phyloP scores from a whole-genome alignment of 305 asterid genomes.

The Solanum hybrid region DNA sequence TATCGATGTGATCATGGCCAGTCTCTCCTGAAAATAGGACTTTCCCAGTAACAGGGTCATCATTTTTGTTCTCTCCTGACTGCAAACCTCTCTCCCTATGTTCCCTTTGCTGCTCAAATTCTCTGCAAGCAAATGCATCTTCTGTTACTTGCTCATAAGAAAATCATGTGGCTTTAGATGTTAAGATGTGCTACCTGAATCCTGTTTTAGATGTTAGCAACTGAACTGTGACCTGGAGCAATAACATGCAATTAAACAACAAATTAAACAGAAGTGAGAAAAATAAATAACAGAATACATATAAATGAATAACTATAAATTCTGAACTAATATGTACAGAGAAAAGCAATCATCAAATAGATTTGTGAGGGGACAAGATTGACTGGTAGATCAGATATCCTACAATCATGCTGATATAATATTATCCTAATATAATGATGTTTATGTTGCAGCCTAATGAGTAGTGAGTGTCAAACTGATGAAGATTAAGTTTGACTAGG shows the following conservation, averaged over 20 bases:
- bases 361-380: neutral
- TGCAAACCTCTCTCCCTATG: constrained; percentile 77
- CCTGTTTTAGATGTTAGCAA: constrained; percentile 98
- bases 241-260: constrained; percentile 25
- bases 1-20: constrained; percentile 35
- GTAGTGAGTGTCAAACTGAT: neutral
- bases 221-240: constrained; percentile 81
- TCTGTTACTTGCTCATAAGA: constrained; percentile 1
- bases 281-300: neutral
- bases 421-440: neutral
- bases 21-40: constrained; percentile 34
- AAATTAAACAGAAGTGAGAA: constrained; percentile 6
- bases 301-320: neutral
- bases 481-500: neutral
- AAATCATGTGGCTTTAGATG: constrained; percentile 7
- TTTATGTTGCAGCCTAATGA: neutral
- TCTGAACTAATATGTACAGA: neutral
- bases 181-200: constrained; percentile 58
- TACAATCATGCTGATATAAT: neutral
- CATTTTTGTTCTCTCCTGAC: constrained; percentile 45
- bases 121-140: constrained; percentile 42
- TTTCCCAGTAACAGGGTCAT: constrained; percentile 41
- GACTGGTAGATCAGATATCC: neutral
- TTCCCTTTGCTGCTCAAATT: constrained; percentile 99
- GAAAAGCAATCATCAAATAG: neutral